These are phyloP conservation scores for Euphrasia arctica DNA, from an alignment of 305 asterid species.

Conservation along the genomic window DNA sequence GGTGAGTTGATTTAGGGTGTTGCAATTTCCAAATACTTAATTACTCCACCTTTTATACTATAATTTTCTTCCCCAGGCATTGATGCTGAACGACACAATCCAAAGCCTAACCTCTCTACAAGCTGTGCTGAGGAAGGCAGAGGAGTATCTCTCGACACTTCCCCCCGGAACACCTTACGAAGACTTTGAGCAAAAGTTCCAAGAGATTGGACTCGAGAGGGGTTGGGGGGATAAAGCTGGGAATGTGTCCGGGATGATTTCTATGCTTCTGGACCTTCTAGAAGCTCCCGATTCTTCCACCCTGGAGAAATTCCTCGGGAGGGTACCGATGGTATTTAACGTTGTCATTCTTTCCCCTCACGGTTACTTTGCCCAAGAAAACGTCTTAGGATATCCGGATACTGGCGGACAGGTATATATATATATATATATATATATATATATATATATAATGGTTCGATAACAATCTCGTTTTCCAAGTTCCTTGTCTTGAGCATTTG, in stretches of 20 bases:
- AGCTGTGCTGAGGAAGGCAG: constrained; percentile 2
- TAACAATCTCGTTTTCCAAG: not conserved
- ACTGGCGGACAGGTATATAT: constrained; percentile 1
- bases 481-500: too few species aligned
- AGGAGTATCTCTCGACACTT: not conserved
- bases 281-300: constrained; percentile 10
- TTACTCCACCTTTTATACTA: not conserved
- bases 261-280: constrained; percentile 3
- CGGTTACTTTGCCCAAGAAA: constrained; percentile 13
- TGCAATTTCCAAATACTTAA: too few species aligned
- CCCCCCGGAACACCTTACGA: not conserved
- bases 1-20: not conserved
- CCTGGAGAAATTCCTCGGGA: not conserved
- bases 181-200: constrained; percentile 3
- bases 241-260: constrained; percentile 5
- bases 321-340: constrained; percentile 2
- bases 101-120: not conserved
- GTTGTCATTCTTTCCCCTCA: constrained; percentile 11
- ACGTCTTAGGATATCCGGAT: constrained; percentile 11
- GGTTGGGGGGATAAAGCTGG: constrained; percentile 5
- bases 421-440: too few species aligned
- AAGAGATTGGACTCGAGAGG: constrained; percentile 6
- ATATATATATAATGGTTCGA: not conserved
- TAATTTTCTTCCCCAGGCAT: not conserved
- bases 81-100: constrained; percentile 3